Conservation (phyloP, 371 early-diverging fungal species). For the Mortierella polycephala region DNA sequence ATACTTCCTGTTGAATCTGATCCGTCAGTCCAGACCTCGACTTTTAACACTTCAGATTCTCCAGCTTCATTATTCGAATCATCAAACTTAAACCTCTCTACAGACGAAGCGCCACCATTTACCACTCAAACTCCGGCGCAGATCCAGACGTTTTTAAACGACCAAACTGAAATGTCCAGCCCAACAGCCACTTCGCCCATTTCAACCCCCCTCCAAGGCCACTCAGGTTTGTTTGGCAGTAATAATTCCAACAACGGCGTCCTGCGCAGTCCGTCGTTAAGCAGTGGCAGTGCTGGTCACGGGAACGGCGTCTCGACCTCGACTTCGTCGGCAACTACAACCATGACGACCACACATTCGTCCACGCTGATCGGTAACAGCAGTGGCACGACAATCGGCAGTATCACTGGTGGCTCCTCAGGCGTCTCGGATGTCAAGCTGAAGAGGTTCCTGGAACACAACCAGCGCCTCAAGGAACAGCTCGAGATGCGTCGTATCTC, state of each 20-base stretch:
- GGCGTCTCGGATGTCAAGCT: conserved; percentile 77
- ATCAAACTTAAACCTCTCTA: too few species aligned
- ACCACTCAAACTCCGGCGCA: too few species aligned
- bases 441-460: conserved; percentile 79
- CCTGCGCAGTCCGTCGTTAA: conserved; percentile 25
- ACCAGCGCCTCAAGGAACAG: conserved; percentile 81
- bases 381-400: conserved; percentile 7
- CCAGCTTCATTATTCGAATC: too few species aligned
- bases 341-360: conserved; percentile 17
- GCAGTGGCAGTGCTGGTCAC: conserved; percentile 15
- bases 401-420: conserved; percentile 7
- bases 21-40: too few species aligned
- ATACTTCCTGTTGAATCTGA: too few species aligned
- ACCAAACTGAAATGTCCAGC: conserved; percentile 10
- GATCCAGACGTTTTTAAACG: neutral
- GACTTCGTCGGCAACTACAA: conserved; percentile 31
- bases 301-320: conserved; percentile 2
- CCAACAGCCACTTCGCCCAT: conserved; percentile 13
- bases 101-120: too few species aligned
- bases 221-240: conserved; percentile 6
- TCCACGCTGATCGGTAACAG: conserved; percentile 18
- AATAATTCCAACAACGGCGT: conserved; percentile 1
- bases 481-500: conserved; percentile 83
- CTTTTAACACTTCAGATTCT: too few species aligned
- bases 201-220: conserved; percentile 3